A percentile compares a stretch with the other conserved stretches of the same genome.
Evolutionary conservation across 2,329 filamentous ascomycete species (phyloP).

Genomic region (Arthrobotrys megalospora): DNA sequence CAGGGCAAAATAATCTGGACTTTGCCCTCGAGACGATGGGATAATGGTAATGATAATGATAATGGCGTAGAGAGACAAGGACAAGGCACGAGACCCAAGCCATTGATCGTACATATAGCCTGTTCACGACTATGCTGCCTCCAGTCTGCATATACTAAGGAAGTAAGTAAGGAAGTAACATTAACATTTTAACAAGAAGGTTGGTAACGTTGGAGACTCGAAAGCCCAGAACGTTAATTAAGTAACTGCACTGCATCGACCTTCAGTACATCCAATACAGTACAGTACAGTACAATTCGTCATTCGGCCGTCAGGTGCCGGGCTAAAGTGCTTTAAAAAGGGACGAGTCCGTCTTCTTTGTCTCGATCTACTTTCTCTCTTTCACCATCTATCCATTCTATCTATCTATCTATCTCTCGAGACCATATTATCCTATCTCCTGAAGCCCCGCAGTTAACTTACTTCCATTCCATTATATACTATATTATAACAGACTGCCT

Average conservation of each 20-base stretch:
- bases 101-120: background rate
- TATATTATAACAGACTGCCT: too few species aligned
- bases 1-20: background rate
- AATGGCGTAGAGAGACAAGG: too few species aligned
- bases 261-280: too few species aligned
- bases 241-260: background rate
- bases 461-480: too few species aligned
- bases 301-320: constrained; percentile 56
- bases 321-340: background rate
- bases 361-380: background rate
- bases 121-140: too few species aligned
- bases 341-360: background rate
- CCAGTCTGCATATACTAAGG: too few species aligned
- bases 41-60: background rate
- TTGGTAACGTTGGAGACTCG: constrained; percentile 19
- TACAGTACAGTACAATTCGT: constrained; percentile 1
- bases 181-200: constrained; percentile 8
- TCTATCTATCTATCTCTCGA: background rate
- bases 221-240: background rate
- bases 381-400: background rate
- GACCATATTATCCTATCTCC: too few species aligned
- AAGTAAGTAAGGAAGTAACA: too few species aligned
- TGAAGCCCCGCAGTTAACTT: too few species aligned
- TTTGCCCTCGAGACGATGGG: constrained; percentile 7
- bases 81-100: too few species aligned